These are phyloP conservation scores for Chlamydomonas schloesseri DNA, from an alignment of 139 green algal genomes.

Conservation along the genomic window DNA sequence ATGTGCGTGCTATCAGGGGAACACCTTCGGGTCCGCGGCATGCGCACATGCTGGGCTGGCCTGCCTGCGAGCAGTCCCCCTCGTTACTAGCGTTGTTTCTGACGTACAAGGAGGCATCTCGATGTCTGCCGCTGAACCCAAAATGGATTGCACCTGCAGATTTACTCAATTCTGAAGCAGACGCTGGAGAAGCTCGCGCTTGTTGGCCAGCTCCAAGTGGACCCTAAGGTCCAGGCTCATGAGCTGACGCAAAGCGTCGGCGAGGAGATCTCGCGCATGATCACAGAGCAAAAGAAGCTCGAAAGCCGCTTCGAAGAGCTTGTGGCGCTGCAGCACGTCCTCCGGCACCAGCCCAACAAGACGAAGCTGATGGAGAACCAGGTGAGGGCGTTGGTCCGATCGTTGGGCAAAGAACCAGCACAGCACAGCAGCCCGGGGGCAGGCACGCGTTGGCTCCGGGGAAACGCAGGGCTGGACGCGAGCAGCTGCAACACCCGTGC, in stretches of 20 bases:
- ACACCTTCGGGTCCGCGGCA: too few relatives aligned
- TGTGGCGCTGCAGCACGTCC: conserved; percentile 65
- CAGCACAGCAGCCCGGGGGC: too few relatives aligned
- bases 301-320: conserved; percentile 80
- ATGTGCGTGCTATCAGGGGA: conserved; percentile 36
- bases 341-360: conserved; percentile 79
- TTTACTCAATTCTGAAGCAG: conserved; percentile 69
- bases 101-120: too few relatives aligned
- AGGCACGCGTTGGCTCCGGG: too few relatives aligned
- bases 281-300: conserved; percentile 80
- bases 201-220: conserved; percentile 71
- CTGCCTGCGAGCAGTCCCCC: too few relatives aligned
- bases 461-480: too few relatives aligned
- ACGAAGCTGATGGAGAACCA: conserved; percentile 74
- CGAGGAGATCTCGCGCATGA: conserved; percentile 82
- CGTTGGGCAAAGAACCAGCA: too few relatives aligned
- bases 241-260: conserved; percentile 80
- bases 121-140: too few relatives aligned
- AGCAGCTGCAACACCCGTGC: too few relatives aligned
- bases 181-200: conserved; percentile 72
- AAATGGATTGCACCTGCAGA: conserved; percentile 46
- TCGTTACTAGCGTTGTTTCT: too few relatives aligned
- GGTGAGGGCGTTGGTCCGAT: conserved; percentile 34
- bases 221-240: conserved; percentile 76
- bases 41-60: too few relatives aligned